Evolutionary conservation across 1,284 basidiomycete genomes (phyloP).

Genomic region (Salmacisia buchloeana): DNA sequence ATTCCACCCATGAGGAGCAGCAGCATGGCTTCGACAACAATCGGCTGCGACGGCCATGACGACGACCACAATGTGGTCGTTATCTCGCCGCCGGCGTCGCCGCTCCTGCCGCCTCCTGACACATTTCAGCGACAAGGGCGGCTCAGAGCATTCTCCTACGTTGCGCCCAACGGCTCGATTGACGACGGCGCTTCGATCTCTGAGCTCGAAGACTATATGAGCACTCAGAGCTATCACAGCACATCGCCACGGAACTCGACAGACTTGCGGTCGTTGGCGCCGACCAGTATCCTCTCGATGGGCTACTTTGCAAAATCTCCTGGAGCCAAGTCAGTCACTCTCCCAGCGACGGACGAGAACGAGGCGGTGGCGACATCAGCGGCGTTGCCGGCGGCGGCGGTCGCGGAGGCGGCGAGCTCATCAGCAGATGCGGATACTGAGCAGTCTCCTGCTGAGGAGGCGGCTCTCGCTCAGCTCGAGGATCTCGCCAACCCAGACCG

Average conservation of each 20-base stretch:
- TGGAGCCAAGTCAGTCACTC: background rate
- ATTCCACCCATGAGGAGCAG: background rate
- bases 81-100: too few species aligned
- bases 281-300: background rate
- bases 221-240: background rate
- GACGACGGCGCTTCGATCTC: background rate
- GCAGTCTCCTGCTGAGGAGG: background rate
- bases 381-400: background rate
- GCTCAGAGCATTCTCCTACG: background rate
- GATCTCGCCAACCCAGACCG: constrained; percentile 1
- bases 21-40: background rate
- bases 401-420: too few species aligned
- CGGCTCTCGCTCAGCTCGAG: background rate
- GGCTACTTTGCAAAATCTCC: background rate
- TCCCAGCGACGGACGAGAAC: background rate
- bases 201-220: background rate
- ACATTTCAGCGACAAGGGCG: background rate
- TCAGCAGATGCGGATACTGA: background rate
- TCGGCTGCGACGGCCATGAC: constrained; percentile 1
- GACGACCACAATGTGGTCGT: background rate
- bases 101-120: too few species aligned
- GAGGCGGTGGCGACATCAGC: background rate
- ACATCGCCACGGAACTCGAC: background rate
- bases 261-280: background rate
- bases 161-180: background rate